A percentile compares a stretch with the other conserved stretches of the same genome.
Evolutionary conservation across 2,329 filamentous ascomycete species (phyloP).

Genomic region (Microthyrium microscopicum): DNA sequence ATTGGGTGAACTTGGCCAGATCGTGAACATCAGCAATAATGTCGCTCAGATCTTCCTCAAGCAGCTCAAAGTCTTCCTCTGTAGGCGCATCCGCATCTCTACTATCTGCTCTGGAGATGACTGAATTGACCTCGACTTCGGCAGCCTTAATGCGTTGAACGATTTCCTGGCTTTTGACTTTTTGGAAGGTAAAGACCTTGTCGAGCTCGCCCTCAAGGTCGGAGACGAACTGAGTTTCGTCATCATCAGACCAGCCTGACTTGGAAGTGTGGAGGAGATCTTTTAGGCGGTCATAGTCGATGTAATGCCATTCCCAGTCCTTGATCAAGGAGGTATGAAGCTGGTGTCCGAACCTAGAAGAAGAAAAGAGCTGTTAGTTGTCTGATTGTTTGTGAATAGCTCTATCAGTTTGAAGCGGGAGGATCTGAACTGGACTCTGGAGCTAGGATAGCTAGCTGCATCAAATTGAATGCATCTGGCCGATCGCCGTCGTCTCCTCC

Average conservation of each 20-base stretch:
- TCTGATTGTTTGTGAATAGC: too few relatives aligned
- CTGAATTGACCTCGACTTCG: constrained; percentile 78
- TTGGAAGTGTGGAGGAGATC: constrained; percentile 56
- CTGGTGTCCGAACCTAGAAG: constrained; percentile 74
- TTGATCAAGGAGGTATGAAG: constrained; percentile 88
- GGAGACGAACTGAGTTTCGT: constrained; percentile 76
- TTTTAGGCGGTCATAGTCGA: constrained; percentile 92
- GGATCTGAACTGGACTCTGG: too few relatives aligned
- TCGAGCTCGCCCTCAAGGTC: constrained; percentile 84
- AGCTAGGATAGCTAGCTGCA: too few relatives aligned
- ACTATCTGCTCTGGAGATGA: constrained; percentile 54
- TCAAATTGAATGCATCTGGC: too few relatives aligned
- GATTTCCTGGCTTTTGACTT: constrained; percentile 94
- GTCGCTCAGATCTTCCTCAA: constrained; percentile 91
- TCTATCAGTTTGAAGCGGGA: too few relatives aligned
- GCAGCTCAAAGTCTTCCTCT: constrained; percentile 84
- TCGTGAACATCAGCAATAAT: constrained; percentile 98
- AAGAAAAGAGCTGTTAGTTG: too few relatives aligned
- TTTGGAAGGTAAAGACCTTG: constrained; percentile 95
- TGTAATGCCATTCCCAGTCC: constrained; percentile 97
- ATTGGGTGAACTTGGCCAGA: constrained; percentile 89
- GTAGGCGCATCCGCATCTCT: constrained; percentile 35
- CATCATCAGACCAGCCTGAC: constrained; percentile 72
- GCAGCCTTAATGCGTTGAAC: constrained; percentile 73
- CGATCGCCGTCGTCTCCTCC: too few relatives aligned